Percentiles rank a stretch among this genome's conserved stretches.
Conservation (phyloP, 257 asterid species). For the Capsicum rhomboideum region DNA sequence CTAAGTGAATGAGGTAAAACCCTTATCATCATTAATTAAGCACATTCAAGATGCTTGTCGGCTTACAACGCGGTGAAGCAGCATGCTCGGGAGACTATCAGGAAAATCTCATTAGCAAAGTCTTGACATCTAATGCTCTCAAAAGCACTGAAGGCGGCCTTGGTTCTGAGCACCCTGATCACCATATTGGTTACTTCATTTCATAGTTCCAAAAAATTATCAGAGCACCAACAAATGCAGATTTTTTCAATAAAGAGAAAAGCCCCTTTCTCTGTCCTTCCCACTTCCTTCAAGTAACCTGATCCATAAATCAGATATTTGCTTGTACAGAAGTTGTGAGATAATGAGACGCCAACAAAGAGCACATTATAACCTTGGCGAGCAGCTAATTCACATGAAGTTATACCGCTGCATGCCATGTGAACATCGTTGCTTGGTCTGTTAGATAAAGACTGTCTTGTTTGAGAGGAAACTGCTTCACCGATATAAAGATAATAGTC, state of each 20-base stretch:
- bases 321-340: neutral
- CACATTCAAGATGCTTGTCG: neutral
- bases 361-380: neutral
- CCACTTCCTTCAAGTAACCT: neutral
- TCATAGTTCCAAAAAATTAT: neutral
- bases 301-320: neutral
- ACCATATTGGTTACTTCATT: neutral
- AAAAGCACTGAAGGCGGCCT: neutral
- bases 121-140: neutral
- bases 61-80: neutral
- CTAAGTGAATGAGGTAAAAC: neutral
- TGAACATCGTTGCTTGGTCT: neutral
- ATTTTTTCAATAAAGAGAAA: neutral
- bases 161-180: neutral
- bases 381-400: neutral
- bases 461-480: neutral
- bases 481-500: neutral
- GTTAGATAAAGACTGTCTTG: neutral
- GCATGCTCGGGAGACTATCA: neutral
- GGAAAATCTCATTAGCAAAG: neutral
- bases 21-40: neutral
- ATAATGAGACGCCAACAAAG: neutral
- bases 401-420: neutral
- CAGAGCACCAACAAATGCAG: neutral
- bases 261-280: neutral